Conservation (phyloP, 2,329 filamentous ascomycete genomes). For the Colletotrichum sp. region DNA sequence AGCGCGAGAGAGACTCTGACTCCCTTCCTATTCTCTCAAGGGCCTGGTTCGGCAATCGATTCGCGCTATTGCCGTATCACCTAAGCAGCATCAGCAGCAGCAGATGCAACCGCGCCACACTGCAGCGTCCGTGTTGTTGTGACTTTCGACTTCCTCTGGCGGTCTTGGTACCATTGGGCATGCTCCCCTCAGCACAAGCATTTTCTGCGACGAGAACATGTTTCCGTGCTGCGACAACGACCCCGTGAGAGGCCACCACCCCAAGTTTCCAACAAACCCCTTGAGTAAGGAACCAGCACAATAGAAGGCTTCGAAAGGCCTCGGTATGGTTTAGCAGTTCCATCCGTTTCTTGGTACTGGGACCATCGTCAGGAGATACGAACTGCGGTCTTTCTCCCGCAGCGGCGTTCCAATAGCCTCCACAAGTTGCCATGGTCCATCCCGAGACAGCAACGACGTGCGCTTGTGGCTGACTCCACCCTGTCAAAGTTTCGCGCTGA, state of each 20-base stretch:
- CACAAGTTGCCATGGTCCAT: neutral
- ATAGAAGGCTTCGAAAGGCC: neutral
- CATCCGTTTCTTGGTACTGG: neutral
- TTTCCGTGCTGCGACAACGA: slow-evolving; percentile 2
- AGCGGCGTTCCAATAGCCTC: neutral
- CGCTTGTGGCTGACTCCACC: slow-evolving; percentile 13
- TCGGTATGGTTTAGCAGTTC: neutral
- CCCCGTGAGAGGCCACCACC: neutral
- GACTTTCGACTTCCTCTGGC: neutral
- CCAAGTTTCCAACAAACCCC: neutral
- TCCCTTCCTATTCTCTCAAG: neutral
- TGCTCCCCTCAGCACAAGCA: neutral
- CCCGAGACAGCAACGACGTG: slow-evolving; percentile 1
- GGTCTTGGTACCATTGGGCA: neutral
- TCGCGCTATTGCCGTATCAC: slow-evolving; percentile 7
- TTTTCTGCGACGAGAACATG: slow-evolving; percentile 2
- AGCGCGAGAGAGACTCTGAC: slow-evolving; percentile 5
- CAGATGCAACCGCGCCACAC: slow-evolving; percentile 1
- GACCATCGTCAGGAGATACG: neutral
- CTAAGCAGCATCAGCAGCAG: neutral
- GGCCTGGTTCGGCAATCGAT: neutral
- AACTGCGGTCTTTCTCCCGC: neutral
- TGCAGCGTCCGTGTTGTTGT: slow-evolving; percentile 12
- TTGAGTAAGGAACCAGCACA: neutral
- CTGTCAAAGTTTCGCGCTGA: neutral